Evolutionary conservation across 1,284 basidiomycete genomes (phyloP).

Genomic region (Leccinum pallidistipes): DNA sequence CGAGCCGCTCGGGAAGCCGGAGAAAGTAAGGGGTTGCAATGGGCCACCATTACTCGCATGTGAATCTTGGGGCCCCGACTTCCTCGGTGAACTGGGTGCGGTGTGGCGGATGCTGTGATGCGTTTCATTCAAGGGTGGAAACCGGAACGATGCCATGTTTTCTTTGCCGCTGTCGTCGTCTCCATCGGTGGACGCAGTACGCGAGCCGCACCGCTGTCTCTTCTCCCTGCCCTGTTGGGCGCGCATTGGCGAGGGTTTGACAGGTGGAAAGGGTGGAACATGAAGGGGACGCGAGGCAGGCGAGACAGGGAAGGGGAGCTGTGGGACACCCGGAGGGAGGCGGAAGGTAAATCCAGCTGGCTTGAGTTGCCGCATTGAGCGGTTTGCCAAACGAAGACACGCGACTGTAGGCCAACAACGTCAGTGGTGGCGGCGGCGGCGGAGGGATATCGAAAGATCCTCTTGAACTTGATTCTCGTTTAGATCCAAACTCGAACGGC

Average conservation of each 20-base stretch:
- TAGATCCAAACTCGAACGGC: conserved; percentile 72
- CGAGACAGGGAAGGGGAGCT: conserved; percentile 43
- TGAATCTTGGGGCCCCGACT: conserved; percentile 24
- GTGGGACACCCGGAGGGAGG: conserved; percentile 62
- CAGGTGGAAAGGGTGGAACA: conserved; percentile 32
- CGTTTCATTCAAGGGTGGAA: conserved; percentile 57
- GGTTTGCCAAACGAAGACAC: conserved; percentile 62
- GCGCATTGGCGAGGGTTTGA: conserved; percentile 31
- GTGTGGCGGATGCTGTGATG: conserved; percentile 50
- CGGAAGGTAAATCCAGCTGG: conserved; percentile 70
- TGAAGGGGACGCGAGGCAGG: conserved; percentile 38
- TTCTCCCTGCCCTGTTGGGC: conserved; percentile 72
- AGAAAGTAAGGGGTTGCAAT: conserved; percentile 65
- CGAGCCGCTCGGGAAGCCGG: conserved; percentile 45
- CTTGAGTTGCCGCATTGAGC: conserved; percentile 76
- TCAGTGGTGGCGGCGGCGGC: conserved; percentile 39
- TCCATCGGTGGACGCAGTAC: conserved; percentile 41
- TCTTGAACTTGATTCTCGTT: conserved; percentile 32
- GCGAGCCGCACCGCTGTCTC: conserved; percentile 57
- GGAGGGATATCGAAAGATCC: conserved; percentile 33
- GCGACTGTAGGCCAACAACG: conserved; percentile 50
- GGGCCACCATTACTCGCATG: conserved; percentile 34
- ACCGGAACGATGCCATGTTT: conserved; percentile 72
- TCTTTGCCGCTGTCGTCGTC: conserved; percentile 45
- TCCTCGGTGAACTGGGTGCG: conserved; percentile 42